Evolutionary conservation across 371 early-diverging fungal genomes (phyloP).

Genomic region (Thermomucor indicae-seudaticae): DNA sequence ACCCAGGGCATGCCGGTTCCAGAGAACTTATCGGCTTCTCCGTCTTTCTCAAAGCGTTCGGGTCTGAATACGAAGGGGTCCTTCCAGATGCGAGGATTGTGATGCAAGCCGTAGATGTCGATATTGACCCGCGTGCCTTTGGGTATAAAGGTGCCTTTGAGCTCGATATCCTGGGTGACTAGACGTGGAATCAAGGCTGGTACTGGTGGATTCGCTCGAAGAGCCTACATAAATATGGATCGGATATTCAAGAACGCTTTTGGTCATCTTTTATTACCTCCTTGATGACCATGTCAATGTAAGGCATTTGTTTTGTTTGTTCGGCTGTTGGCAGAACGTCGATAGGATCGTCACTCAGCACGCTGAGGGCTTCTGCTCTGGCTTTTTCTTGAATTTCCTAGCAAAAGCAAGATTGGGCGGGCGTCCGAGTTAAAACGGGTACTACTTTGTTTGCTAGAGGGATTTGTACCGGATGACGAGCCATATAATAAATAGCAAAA

Average conservation of each 20-base stretch:
- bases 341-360: constrained; percentile 43
- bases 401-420: neutral
- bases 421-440: neutral
- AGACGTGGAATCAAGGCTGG: constrained; percentile 6
- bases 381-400: constrained; percentile 47
- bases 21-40: constrained; percentile 2
- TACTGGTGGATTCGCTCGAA: constrained; percentile 7
- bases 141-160: constrained; percentile 14
- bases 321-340: constrained; percentile 33
- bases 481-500: constrained; percentile 17
- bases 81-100: constrained; percentile 15
- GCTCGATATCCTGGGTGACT: constrained; percentile 10
- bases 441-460: no score
- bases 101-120: constrained; percentile 11
- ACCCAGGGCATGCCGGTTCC: constrained; percentile 2
- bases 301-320: constrained; percentile 12
- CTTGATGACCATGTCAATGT: constrained; percentile 16
- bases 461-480: neutral
- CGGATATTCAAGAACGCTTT: neutral
- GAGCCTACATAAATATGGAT: neutral
- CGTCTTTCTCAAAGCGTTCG: constrained; percentile 12
- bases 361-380: constrained; percentile 41
- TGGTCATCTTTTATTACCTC: constrained; percentile 8
- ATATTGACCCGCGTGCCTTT: constrained; percentile 12
- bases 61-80: constrained; percentile 17